These are phyloP conservation scores for Russula olivacea DNA, from an alignment of 768 basidiomycete genomes.

Conservation along the genomic window DNA sequence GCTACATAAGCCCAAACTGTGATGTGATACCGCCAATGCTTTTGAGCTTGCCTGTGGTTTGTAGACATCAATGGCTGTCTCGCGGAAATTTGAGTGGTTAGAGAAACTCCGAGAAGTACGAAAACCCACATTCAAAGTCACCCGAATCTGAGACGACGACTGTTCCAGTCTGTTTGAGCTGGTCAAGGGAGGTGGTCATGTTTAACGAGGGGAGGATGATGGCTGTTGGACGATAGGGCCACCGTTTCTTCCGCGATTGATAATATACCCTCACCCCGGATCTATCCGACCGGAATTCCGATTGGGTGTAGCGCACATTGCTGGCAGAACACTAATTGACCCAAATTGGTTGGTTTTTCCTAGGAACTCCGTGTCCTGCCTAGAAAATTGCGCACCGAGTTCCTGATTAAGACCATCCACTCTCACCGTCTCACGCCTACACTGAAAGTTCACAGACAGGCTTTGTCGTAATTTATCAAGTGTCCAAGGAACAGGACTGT, in stretches of 20 bases:
- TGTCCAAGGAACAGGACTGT: background rate
- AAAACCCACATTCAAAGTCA: slow-evolving; percentile 72
- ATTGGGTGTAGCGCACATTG: no score
- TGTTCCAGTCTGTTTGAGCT: slow-evolving; percentile 87
- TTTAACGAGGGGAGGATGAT: slow-evolving; percentile 18
- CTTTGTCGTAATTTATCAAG: no score
- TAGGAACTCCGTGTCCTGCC: no score
- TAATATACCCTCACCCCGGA: slow-evolving; percentile 14
- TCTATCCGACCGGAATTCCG: background rate
- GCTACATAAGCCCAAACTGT: slow-evolving; percentile 3
- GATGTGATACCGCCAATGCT: background rate
- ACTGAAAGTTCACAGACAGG: background rate
- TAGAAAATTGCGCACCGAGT: background rate
- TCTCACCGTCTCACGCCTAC: background rate
- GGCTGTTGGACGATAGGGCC: background rate
- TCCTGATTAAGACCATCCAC: background rate
- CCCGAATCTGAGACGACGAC: slow-evolving; percentile 97
- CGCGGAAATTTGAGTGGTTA: slow-evolving; percentile 18
- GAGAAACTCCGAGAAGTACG: slow-evolving; percentile 3
- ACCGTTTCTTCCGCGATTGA: background rate
- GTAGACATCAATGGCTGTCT: slow-evolving; percentile 84
- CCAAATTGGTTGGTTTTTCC: background rate
- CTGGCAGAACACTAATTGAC: no score
- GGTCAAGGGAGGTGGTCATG: slow-evolving; percentile 77
- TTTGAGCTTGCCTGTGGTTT: slow-evolving; percentile 69